Percentiles rank a stretch among this genome's conserved stretches.
Evolutionary conservation across 495 filamentous ascomycete genomes (phyloP).

Genomic region (Penicillium verhagenii): DNA sequence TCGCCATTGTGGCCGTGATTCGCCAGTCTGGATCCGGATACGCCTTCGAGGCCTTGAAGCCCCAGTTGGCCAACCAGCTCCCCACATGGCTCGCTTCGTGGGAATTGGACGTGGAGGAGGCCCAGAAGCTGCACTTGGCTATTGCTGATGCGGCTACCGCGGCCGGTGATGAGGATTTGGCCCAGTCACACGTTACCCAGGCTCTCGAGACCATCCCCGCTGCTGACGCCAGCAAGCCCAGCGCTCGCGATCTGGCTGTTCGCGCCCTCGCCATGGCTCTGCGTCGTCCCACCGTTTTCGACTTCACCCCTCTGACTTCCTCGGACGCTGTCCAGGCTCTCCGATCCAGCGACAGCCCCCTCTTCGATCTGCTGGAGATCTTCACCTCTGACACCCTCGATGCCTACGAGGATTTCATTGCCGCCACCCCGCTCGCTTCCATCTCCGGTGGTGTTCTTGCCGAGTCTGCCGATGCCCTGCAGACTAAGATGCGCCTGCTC

Average conservation of each 20-base stretch:
- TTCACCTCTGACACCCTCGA: conserved; percentile 91
- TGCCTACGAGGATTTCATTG: conserved; percentile 88
- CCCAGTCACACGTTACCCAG: conserved; percentile 80
- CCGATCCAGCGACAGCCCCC: conserved; percentile 72
- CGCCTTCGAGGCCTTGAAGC: conserved; percentile 76
- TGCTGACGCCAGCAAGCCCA: conserved; percentile 63
- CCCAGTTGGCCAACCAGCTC: conserved; percentile 70
- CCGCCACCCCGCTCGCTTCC: conserved; percentile 39
- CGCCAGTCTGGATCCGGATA: conserved; percentile 62
- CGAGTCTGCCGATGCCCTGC: conserved; percentile 72
- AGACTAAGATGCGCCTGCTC: conserved; percentile 92
- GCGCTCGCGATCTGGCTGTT: conserved; percentile 78
- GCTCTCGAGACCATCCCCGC: conserved; percentile 80
- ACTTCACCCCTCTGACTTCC: conserved; percentile 89
- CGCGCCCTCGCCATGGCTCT: conserved; percentile 83
- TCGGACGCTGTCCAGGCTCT: conserved; percentile 86
- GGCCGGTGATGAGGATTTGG: conserved; percentile 69
- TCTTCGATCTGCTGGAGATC: conserved; percentile 89
- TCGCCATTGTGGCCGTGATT: conserved; percentile 78
- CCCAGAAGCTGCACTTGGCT: conserved; percentile 74
- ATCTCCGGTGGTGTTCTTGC: conserved; percentile 47
- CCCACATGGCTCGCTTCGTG: conserved; percentile 79
- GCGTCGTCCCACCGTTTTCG: conserved; percentile 71
- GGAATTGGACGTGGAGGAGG: conserved; percentile 77
- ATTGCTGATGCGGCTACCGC: conserved; percentile 77